These are phyloP conservation scores for Simplicillium aogashimaense DNA, from an alignment of 2,329 filamentous ascomycete genomes.

Conservation along the genomic window DNA sequence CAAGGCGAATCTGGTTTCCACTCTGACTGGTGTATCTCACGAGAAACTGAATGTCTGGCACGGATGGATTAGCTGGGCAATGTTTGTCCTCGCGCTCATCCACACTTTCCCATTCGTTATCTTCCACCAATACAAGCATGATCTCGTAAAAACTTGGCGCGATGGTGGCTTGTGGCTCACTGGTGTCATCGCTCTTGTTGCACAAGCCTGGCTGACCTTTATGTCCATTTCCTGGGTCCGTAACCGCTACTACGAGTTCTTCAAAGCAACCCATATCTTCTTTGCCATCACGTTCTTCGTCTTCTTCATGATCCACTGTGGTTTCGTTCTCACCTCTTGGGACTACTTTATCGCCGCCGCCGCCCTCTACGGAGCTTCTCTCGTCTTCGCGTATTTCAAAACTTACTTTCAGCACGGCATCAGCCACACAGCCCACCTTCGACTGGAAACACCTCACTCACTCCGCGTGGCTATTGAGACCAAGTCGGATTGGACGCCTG, in stretches of 20 bases:
- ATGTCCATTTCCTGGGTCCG: slow-evolving; percentile 40
- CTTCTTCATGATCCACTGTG: slow-evolving; percentile 52
- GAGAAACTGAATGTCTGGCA: slow-evolving; percentile 49
- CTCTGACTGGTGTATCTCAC: slow-evolving; percentile 43
- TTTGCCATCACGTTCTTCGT: slow-evolving; percentile 43
- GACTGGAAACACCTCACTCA: slow-evolving; percentile 22
- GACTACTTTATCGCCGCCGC: slow-evolving; percentile 52
- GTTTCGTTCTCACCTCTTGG: slow-evolving; percentile 44
- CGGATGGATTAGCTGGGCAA: slow-evolving; percentile 42
- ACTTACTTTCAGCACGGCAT: slow-evolving; percentile 41
- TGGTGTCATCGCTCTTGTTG: slow-evolving; percentile 41
- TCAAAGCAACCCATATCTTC: slow-evolving; percentile 46
- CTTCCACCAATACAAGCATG: slow-evolving; percentile 34
- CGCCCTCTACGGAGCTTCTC: slow-evolving; percentile 15
- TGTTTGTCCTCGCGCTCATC: slow-evolving; percentile 44
- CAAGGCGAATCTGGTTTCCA: slow-evolving; percentile 47
- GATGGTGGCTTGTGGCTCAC: slow-evolving; percentile 41
- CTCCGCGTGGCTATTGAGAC: slow-evolving; percentile 33
- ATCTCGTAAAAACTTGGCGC: slow-evolving; percentile 35
- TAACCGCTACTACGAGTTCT: slow-evolving; percentile 48
- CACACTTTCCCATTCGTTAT: slow-evolving; percentile 53
- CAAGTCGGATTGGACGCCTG: slow-evolving; percentile 34
- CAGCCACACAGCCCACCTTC: slow-evolving; percentile 28
- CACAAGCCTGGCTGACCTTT: slow-evolving; percentile 45
- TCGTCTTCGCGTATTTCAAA: slow-evolving; percentile 37